Conservation (phyloP, 140 eudicot genomes). For the Oenanthe javanica region DNA sequence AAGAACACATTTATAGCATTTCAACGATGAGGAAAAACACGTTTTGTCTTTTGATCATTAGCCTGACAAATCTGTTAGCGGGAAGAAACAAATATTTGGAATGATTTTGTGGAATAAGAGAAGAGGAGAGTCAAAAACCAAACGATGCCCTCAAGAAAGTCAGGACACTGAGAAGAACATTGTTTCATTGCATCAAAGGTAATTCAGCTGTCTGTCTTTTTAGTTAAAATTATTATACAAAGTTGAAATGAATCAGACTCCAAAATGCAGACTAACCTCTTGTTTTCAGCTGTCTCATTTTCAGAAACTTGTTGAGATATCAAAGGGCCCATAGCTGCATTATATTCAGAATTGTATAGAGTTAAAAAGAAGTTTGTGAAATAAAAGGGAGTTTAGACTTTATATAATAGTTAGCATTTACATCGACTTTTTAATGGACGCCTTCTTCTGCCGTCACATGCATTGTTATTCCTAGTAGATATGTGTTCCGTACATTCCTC, state of each 20-base stretch:
- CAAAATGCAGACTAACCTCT: slow-evolving; percentile 43
- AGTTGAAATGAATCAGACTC: background rate
- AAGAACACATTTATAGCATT: background rate
- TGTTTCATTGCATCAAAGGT: background rate
- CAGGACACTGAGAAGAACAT: background rate
- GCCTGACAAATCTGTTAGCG: background rate
- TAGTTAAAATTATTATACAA: background rate
- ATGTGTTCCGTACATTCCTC: background rate
- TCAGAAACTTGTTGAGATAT: slow-evolving; percentile 38
- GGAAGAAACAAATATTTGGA: background rate
- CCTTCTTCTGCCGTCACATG: slow-evolving; percentile 22
- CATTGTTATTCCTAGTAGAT: slow-evolving; percentile 13
- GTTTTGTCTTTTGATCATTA: background rate
- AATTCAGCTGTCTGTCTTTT: background rate
- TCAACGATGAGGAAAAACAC: background rate
- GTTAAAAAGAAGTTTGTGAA: slow-evolving; percentile 4
- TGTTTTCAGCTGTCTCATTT: slow-evolving; percentile 37
- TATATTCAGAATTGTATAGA: background rate
- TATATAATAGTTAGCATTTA: slow-evolving; percentile 24
- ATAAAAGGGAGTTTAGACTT: background rate
- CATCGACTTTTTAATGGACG: slow-evolving; percentile 60
- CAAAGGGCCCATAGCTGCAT: slow-evolving; percentile 58
- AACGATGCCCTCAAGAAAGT: background rate
- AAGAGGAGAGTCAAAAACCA: background rate
- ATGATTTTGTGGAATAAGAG: background rate